phyloP scores from a whole-genome alignment of 192 early-diverging fungal species.

The Rhizoclosmatium globosum region DNA sequence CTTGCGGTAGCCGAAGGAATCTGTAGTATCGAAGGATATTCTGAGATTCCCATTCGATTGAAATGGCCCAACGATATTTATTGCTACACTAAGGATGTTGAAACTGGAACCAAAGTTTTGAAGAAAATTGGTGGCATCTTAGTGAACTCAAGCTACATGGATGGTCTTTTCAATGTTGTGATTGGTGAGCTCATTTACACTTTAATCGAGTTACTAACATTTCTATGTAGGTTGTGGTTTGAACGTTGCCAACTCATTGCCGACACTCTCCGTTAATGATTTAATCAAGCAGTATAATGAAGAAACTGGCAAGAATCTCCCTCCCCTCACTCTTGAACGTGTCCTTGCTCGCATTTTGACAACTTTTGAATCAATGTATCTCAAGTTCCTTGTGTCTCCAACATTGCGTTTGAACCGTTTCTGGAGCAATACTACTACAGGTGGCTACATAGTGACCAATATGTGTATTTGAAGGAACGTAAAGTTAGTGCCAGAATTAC shows the following conservation, averaged over 20 bases:
- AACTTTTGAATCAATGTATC: slow-evolving; percentile 81
- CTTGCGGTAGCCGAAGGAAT: slow-evolving; percentile 86
- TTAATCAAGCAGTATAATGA: slow-evolving; percentile 71
- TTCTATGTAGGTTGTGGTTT: slow-evolving; percentile 75
- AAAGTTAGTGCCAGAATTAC: slow-evolving; percentile 68
- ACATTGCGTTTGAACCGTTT: slow-evolving; percentile 75
- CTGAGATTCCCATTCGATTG: slow-evolving; percentile 80
- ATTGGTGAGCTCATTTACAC: slow-evolving; percentile 66
- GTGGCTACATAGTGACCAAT: slow-evolving; percentile 83
- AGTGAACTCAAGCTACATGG: slow-evolving; percentile 80
- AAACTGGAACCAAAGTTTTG: slow-evolving; percentile 26
- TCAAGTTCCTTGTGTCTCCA: slow-evolving; percentile 64
- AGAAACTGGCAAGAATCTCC: slow-evolving; percentile 50
- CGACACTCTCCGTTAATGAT: slow-evolving; percentile 88
- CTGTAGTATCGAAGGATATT: slow-evolving; percentile 72
- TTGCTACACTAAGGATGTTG: slow-evolving; percentile 12
- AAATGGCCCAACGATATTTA: slow-evolving; percentile 99
- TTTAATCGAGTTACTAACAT: not conserved
- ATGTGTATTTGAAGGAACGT: slow-evolving; percentile 42
- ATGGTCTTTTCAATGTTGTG: slow-evolving; percentile 79
- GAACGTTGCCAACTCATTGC: slow-evolving; percentile 84
- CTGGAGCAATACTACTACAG: slow-evolving; percentile 78
- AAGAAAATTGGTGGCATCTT: slow-evolving; percentile 91
- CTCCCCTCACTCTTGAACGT: slow-evolving; percentile 72
- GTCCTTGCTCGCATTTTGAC: slow-evolving; percentile 71